phyloP scores from a whole-genome alignment of 192 early-diverging fungal genomes.

The Spizellomyces punctatus region DNA sequence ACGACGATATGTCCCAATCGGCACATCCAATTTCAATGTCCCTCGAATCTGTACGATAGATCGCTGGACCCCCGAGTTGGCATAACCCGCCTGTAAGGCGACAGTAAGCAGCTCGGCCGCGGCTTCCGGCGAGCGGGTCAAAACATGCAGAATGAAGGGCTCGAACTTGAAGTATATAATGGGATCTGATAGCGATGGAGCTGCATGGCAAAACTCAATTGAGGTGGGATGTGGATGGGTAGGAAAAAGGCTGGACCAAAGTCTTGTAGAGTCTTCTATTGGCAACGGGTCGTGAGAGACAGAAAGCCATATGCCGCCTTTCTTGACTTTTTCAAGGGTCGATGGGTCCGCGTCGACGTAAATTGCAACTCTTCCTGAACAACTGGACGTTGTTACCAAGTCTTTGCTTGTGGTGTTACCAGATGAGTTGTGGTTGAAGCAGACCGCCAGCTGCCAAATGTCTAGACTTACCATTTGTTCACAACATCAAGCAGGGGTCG shows the following conservation, averaged over 20 bases:
- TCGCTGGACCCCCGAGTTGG: constrained; percentile 1
- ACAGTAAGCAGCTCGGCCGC: neutral
- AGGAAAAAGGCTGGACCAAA: constrained; percentile 4
- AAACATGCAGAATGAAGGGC: constrained; percentile 17
- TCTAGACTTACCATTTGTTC: constrained; percentile 1
- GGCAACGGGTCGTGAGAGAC: constrained; percentile 11
- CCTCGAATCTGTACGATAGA: neutral
- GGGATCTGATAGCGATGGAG: neutral
- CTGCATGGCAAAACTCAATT: neutral
- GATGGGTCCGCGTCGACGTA: constrained; percentile 11
- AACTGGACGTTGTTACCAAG: constrained; percentile 12
- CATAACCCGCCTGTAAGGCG: constrained; percentile 6
- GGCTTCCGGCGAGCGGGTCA: neutral
- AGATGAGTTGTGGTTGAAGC: too few species aligned
- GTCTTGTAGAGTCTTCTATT: neutral
- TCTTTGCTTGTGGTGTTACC: neutral
- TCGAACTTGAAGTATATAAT: constrained; percentile 27
- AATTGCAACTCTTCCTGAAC: constrained; percentile 11
- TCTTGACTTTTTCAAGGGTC: constrained; percentile 11
- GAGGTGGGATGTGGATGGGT: neutral
- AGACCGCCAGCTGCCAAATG: too few species aligned
- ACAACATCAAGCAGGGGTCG: constrained; percentile 4
- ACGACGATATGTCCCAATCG: neutral
- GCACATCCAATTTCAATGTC: constrained; percentile 7
- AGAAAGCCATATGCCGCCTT: constrained; percentile 14